Percentiles rank a stretch among this genome's conserved stretches.
Conservation (phyloP, 2,329 filamentous ascomycete species). For the Xylariaceae sp. region DNA sequence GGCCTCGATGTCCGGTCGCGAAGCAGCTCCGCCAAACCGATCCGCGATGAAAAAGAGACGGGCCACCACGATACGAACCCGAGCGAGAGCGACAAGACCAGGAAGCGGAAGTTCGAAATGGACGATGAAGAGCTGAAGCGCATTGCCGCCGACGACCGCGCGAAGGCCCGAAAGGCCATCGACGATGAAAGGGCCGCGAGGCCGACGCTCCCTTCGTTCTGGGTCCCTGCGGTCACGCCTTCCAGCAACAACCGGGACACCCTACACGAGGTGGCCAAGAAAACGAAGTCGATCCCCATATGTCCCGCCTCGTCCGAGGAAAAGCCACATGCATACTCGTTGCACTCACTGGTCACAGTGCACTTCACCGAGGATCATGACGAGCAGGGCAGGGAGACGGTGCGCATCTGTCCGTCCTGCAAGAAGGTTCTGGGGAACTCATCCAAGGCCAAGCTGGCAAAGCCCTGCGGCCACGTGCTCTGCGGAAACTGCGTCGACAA, state of each 20-base stretch:
- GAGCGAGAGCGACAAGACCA: slow-evolving; percentile 35
- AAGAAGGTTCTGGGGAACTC: slow-evolving; percentile 77
- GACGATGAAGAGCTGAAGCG: slow-evolving; percentile 70
- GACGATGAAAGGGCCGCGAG: slow-evolving; percentile 68
- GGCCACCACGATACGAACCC: slow-evolving; percentile 8
- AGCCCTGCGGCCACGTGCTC: slow-evolving; percentile 86
- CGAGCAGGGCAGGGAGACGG: slow-evolving; percentile 24
- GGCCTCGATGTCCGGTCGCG: slow-evolving; percentile 44
- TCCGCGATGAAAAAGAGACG: slow-evolving; percentile 28
- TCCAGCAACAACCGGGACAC: slow-evolving; percentile 53
- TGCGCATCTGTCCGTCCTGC: slow-evolving; percentile 73
- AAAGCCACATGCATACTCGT: slow-evolving; percentile 65
- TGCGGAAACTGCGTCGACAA: slow-evolving; percentile 80
- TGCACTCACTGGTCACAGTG: slow-evolving; percentile 72
- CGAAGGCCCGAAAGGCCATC: slow-evolving; percentile 63
- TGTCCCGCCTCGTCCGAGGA: slow-evolving; percentile 70
- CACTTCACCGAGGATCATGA: slow-evolving; percentile 60
- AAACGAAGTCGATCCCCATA: slow-evolving; percentile 61
- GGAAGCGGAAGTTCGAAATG: slow-evolving; percentile 73
- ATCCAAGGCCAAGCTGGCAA: slow-evolving; percentile 74
- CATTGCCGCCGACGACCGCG: slow-evolving; percentile 63
- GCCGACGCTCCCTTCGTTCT: slow-evolving; percentile 76
- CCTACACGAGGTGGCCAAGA: slow-evolving; percentile 52
- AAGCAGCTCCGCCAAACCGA: slow-evolving; percentile 22
- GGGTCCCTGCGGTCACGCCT: slow-evolving; percentile 82